Evolutionary conservation across 176 grass and related monocot genomes (phyloP).

Genomic region (Hordeum vulgare): DNA sequence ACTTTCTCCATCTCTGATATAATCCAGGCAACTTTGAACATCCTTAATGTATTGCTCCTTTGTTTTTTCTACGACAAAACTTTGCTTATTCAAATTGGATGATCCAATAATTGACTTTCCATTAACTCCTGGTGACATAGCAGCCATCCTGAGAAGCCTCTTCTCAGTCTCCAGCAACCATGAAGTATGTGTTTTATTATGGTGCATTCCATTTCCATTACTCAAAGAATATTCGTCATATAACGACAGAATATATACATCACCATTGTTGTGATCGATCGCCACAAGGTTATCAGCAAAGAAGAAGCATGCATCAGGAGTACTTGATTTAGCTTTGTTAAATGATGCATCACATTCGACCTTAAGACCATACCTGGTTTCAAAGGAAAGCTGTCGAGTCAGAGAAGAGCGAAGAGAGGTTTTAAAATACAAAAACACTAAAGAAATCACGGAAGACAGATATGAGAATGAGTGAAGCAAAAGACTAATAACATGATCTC

Average conservation of each 20-base stretch:
- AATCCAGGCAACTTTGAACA: conserved; percentile 58
- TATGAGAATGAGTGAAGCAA: not conserved
- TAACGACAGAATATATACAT: conserved; percentile 79
- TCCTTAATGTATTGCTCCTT: conserved; percentile 82
- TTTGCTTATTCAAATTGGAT: conserved; percentile 31
- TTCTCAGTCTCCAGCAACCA: conserved; percentile 83
- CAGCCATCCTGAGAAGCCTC: conserved; percentile 54
- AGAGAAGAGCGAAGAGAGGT: not conserved
- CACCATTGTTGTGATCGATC: conserved; percentile 68
- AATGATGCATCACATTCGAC: conserved; percentile 84
- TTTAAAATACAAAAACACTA: not conserved
- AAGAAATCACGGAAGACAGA: not conserved
- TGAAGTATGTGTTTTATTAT: conserved; percentile 29
- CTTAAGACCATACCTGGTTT: conserved; percentile 87
- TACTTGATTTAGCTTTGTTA: conserved; percentile 67
- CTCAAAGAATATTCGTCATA: conserved; percentile 34
- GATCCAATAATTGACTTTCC: conserved; percentile 28
- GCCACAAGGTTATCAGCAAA: conserved; percentile 81
- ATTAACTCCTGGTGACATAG: conserved; percentile 24
- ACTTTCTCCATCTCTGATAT: conserved; percentile 86
- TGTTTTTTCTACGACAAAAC: conserved; percentile 71
- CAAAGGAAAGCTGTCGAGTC: not conserved
- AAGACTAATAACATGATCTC: not conserved
- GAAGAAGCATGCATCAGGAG: conserved; percentile 95
- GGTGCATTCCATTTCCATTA: conserved; percentile 11